Evolutionary conservation across 1,284 basidiomycete species (phyloP).

Genomic region (Bondarzewia mesenterica): DNA sequence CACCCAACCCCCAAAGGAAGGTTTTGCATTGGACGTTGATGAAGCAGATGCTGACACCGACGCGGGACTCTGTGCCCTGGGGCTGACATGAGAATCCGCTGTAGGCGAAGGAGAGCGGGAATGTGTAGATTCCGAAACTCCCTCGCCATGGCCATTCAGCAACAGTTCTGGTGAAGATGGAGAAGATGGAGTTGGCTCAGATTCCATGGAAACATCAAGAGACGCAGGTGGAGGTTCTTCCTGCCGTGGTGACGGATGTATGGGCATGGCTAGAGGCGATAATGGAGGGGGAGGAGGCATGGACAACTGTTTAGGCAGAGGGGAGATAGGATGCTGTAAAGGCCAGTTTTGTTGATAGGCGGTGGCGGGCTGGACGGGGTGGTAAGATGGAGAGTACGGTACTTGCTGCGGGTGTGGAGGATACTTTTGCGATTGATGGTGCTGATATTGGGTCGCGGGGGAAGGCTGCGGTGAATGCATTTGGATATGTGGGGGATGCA

Average conservation of each 20-base stretch:
- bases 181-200: not conserved
- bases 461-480: slow-evolving; percentile 3
- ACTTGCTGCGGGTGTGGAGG: slow-evolving; percentile 20
- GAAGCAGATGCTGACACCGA: not conserved
- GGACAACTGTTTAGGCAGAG: slow-evolving; percentile 29
- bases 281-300: slow-evolving; percentile 26
- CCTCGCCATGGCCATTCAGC: not conserved
- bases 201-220: not conserved
- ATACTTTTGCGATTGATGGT: slow-evolving; percentile 16
- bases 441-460: slow-evolving; percentile 9
- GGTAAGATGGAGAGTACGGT: slow-evolving; percentile 17
- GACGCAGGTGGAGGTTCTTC: slow-evolving; percentile 6
- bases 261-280: slow-evolving; percentile 24
- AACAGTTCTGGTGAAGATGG: not conserved
- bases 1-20: slow-evolving; percentile 29
- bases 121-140: not conserved
- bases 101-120: slow-evolving; percentile 5
- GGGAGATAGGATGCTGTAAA: slow-evolving; percentile 20
- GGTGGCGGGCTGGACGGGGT: slow-evolving; percentile 16
- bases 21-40: not conserved
- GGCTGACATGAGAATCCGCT: not conserved
- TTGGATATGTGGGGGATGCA: slow-evolving; percentile 7
- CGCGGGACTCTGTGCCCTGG: slow-evolving; percentile 6
- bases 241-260: slow-evolving; percentile 12
- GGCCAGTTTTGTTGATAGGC: slow-evolving; percentile 11